A percentile compares a stretch with the other conserved stretches of the same genome.
These are phyloP conservation scores for Aspergillus nidulans DNA, from an alignment of 495 filamentous ascomycete genomes.

Conservation along the genomic window DNA sequence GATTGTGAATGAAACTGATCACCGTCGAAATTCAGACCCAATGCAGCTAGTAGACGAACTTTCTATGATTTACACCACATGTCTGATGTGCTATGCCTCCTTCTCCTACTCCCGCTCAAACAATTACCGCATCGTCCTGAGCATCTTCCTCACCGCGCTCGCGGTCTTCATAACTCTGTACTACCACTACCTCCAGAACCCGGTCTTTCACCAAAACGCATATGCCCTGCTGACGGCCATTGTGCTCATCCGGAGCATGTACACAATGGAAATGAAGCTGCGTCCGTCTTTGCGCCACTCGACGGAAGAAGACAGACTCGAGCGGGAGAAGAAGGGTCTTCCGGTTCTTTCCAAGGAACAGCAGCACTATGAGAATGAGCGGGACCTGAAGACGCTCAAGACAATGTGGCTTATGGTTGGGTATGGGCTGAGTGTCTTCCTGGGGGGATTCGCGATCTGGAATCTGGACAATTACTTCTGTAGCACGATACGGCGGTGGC, in stretches of 20 bases:
- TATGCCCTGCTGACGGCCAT: constrained; percentile 77
- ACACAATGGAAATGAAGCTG: constrained; percentile 81
- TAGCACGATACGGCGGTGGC: constrained; percentile 61
- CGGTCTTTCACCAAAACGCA: constrained; percentile 85
- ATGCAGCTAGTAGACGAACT: constrained; percentile 98
- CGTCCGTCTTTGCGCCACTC: constrained; percentile 51
- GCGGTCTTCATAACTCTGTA: constrained; percentile 82
- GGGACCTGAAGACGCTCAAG: constrained; percentile 57
- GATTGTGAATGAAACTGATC: constrained; percentile 15
- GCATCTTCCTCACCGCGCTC: constrained; percentile 53
- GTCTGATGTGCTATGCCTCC: constrained; percentile 84
- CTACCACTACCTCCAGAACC: constrained; percentile 92
- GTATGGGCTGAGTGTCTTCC: constrained; percentile 67
- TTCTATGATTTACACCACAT: constrained; percentile 97
- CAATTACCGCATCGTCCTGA: constrained; percentile 54
- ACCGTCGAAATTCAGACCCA: constrained; percentile 56
- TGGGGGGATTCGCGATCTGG: constrained; percentile 85
- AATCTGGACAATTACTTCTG: constrained; percentile 82
- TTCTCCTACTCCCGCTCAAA: constrained; percentile 67
- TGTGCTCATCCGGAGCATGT: constrained; percentile 77
- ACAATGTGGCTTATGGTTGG: constrained; percentile 74
- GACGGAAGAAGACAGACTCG: constrained; percentile 39
- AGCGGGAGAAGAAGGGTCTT: constrained; percentile 36
- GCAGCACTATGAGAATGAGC: constrained; percentile 46
- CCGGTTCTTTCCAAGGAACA: constrained; percentile 37